These are phyloP conservation scores for Colletotrichum theobromicola DNA, from an alignment of 2,329 filamentous ascomycete species.

Conservation along the genomic window DNA sequence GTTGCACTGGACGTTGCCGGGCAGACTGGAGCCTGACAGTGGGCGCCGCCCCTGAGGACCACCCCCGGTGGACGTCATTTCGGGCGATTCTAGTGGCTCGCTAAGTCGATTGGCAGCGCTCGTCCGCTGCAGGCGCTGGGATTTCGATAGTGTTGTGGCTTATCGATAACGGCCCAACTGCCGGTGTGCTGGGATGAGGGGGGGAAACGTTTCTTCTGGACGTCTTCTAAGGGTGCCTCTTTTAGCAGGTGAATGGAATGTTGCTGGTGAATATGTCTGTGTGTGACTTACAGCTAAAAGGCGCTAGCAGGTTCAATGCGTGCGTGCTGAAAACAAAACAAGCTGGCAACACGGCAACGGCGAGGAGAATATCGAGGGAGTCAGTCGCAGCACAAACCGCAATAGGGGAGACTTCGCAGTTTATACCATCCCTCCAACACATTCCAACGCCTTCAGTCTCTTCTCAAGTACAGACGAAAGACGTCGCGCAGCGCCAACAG, in stretches of 20 bases:
- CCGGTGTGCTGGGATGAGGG: neutral
- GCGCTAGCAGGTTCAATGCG: neutral
- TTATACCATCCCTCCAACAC: neutral
- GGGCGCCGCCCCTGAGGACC: constrained; percentile 19
- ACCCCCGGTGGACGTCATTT: constrained; percentile 19
- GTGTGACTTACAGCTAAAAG: neutral
- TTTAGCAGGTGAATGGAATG: neutral
- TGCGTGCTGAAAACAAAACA: neutral
- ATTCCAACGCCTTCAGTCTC: neutral
- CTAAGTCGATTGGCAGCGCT: constrained; percentile 17
- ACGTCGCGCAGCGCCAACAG: constrained; percentile 6
- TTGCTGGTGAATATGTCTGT: neutral
- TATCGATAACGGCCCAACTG: constrained; percentile 18
- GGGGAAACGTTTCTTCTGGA: neutral
- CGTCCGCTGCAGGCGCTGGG: constrained; percentile 22
- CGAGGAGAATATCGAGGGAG: neutral
- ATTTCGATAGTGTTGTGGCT: constrained; percentile 1
- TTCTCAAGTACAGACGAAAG: constrained; percentile 12
- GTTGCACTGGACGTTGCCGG: constrained; percentile 40
- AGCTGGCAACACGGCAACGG: neutral
- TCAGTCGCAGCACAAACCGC: neutral
- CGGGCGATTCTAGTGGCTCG: constrained; percentile 20
- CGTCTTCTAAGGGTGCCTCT: neutral
- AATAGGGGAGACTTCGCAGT: neutral
- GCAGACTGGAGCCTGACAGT: constrained; percentile 27